Evolutionary conservation across 2,329 filamentous ascomycete genomes (phyloP), one percentile per base, ranked within the genome.

Genomic region (Colletotrichum aenigma): DNA sequence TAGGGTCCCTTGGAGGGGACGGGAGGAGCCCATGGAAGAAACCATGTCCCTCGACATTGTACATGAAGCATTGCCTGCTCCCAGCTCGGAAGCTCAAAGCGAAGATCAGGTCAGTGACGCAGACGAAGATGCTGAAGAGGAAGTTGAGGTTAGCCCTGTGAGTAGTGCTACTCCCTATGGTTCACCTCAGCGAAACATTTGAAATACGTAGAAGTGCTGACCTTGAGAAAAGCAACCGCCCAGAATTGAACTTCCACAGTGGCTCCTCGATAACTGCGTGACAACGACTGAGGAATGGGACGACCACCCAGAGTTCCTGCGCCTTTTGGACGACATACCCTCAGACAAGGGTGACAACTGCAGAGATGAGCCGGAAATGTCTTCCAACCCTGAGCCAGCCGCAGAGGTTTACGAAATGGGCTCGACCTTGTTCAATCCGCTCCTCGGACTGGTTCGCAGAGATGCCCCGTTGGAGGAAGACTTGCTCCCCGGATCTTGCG

Each of bases 191-290:
- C 1, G 43, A 52, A 7, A 1, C 0, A 7, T 52, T 7, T 13
- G 43, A 13, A 24, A 52, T 21, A 21, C 0, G 43, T 7, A 52
- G 0, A n/a, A 52, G 43, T 34, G 4, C 26, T 32, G 56, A 61
- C 56, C 15, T 30, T 7, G 18, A 2, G 15, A 10, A 18, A n/a
- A 16, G 32, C 60, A 38, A 32, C 60, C 28, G 16, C 30, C 8
- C 32, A 24, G 8, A 4, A 16, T 24, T 30, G 56, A 61, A 43
- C 28, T 62, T 28, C 55, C 66, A 7, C 32, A 16, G 16, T 70
- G 66, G 66, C 48, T 62, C 30, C 52, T 70, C 16, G 56, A 70
- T 8, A 21, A 62, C 21, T 70, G 66, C 55, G 55, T 70, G 2
- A 62, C 34, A 16, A 28, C 30, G 2, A 16, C 55, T 3, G 36